Conservation (phyloP, 2,329 filamentous ascomycete species). For the Hypocreales sp. region DNA sequence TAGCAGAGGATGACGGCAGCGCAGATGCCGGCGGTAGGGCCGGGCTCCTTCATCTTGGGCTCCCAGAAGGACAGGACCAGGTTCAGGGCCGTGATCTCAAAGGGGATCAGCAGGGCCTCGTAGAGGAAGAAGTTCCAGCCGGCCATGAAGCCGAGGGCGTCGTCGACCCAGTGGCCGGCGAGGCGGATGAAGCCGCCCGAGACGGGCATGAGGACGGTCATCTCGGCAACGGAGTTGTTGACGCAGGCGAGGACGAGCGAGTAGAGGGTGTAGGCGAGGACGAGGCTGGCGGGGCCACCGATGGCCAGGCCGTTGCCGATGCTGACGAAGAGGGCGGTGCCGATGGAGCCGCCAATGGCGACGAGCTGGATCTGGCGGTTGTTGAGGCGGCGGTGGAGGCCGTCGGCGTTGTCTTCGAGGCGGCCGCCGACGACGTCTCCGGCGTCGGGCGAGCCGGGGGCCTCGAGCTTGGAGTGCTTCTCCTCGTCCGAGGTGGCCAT, state of each 20-base stretch:
- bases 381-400: slow-evolving; percentile 29
- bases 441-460: slow-evolving; percentile 11
- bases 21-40: slow-evolving; percentile 50
- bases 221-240: slow-evolving; percentile 52
- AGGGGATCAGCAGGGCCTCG: slow-evolving; percentile 25
- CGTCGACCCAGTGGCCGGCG: slow-evolving; percentile 49
- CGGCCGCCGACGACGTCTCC: slow-evolving; percentile 9
- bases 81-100: slow-evolving; percentile 26
- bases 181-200: slow-evolving; percentile 48
- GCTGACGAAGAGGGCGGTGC: slow-evolving; percentile 43
- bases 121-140: slow-evolving; percentile 31
- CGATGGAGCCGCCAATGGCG: slow-evolving; percentile 41
- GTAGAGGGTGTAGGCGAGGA: slow-evolving; percentile 44
- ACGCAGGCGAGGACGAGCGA: slow-evolving; percentile 39
- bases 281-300: slow-evolving; percentile 31
- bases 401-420: slow-evolving; percentile 17
- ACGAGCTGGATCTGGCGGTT: slow-evolving; percentile 44
- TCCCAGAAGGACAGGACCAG: slow-evolving; percentile 25
- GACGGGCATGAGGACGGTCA: slow-evolving; percentile 47
- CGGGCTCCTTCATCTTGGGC: slow-evolving; percentile 36
- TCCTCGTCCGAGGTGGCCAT: slow-evolving; percentile 12
- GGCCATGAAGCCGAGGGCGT: slow-evolving; percentile 42
- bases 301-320: slow-evolving; percentile 37
- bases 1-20: slow-evolving; percentile 38
- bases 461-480: slow-evolving; percentile 11